These are phyloP conservation scores for Fusarium sp. DNA, from an alignment of 2,329 filamentous ascomycete species.

Conservation along the genomic window DNA sequence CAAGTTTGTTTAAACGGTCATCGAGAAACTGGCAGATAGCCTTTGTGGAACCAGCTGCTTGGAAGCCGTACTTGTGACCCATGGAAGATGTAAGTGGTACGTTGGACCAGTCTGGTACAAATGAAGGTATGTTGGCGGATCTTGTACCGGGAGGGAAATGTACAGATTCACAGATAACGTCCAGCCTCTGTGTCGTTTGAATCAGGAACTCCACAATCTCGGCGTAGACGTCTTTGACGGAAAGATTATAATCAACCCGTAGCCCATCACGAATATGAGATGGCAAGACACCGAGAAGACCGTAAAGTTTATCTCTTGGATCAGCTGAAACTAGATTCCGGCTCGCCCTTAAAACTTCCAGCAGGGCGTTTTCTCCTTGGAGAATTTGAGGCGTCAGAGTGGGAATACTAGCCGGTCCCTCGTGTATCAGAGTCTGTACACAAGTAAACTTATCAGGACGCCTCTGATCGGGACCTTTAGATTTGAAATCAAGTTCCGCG, in stretches of 20 bases:
- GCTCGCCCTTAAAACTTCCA: conserved; percentile 16
- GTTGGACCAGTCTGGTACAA: conserved; percentile 35
- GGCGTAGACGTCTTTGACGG: conserved; percentile 31
- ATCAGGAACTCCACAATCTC: conserved; percentile 31
- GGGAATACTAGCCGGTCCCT: conserved; percentile 15
- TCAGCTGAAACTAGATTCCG: conserved; percentile 23
- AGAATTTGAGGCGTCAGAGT: neutral
- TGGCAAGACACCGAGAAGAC: conserved; percentile 21
- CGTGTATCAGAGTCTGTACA: conserved; percentile 16
- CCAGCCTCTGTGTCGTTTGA: conserved; percentile 13
- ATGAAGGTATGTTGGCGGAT: conserved; percentile 18
- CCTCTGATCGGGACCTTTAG: neutral
- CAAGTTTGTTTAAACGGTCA: conserved; percentile 26
- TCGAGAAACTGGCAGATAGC: conserved; percentile 10
- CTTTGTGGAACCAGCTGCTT: neutral
- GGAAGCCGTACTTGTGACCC: conserved; percentile 20
- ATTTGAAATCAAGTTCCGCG: conserved; percentile 9
- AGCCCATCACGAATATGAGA: conserved; percentile 1
- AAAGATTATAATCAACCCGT: conserved; percentile 17
- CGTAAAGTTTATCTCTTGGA: conserved; percentile 26
- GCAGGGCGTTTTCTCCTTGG: conserved; percentile 4
- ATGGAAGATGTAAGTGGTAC: conserved; percentile 22
- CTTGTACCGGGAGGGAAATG: conserved; percentile 20
- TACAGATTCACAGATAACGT: conserved; percentile 28
- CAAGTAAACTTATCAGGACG: conserved; percentile 23